Conservation (phyloP, 768 basidiomycete genomes). For the Naganishia randhawae region DNA sequence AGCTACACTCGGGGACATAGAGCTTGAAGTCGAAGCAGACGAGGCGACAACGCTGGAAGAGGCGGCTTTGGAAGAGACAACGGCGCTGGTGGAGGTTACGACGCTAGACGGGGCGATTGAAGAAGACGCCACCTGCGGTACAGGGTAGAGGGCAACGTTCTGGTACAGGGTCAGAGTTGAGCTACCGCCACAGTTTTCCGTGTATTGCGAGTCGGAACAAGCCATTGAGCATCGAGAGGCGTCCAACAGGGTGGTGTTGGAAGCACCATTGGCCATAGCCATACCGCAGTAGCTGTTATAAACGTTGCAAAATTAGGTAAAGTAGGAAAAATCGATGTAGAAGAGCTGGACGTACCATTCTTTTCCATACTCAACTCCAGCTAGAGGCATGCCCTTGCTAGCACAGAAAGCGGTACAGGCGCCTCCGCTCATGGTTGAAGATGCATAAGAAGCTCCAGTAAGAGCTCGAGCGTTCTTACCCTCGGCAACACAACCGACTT, state of each 20-base stretch:
- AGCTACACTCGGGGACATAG: not conserved
- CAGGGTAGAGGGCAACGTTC: slow-evolving; percentile 42
- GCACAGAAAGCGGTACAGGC: slow-evolving; percentile 29
- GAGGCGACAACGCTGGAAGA: not conserved
- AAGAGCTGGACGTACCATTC: slow-evolving; percentile 17
- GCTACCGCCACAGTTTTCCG: slow-evolving; percentile 49
- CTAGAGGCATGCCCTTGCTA: slow-evolving; percentile 39
- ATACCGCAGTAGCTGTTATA: slow-evolving; percentile 48
- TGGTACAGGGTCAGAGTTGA: slow-evolving; percentile 38
- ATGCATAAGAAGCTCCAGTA: slow-evolving; percentile 33
- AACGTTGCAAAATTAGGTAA: not conserved
- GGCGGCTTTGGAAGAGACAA: not conserved
- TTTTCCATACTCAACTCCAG: slow-evolving; percentile 46
- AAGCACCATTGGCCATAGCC: slow-evolving; percentile 44
- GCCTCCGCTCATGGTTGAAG: slow-evolving; percentile 45
- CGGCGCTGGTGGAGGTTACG: not conserved
- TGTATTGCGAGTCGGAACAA: slow-evolving; percentile 38
- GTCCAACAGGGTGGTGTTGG: slow-evolving; percentile 44
- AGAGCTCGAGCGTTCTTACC: slow-evolving; percentile 44
- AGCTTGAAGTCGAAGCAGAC: not conserved
- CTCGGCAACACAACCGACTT: slow-evolving; percentile 50
- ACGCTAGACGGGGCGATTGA: not conserved
- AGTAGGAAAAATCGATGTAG: no score
- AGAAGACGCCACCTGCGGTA: not conserved
- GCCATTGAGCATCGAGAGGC: slow-evolving; percentile 37